Base-by-base conservation (phyloP, 1,284 basidiomycete species). In the Ganoderma lucidum region DNA sequence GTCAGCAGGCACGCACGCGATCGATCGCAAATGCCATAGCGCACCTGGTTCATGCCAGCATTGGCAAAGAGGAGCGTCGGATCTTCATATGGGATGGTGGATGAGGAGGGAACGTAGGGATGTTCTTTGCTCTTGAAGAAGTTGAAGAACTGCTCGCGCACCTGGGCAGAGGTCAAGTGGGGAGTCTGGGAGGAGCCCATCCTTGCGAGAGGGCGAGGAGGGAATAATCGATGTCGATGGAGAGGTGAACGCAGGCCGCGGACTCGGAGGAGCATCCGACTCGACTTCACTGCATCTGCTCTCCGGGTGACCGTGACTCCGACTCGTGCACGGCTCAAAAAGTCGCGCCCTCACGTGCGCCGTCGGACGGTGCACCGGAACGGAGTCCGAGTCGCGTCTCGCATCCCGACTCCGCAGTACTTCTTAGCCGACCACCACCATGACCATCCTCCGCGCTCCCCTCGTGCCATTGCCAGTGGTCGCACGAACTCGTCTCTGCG, bases 31-130 rank as follows among this genome's bases (percentile, higher is more conserved):
- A 53, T 23, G 3, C 12, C 23, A 65, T 63, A 37, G 76, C 82
- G 42, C 72, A 88, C 92, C 86, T 94, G 95, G 82, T 97, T 97
- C 96, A 97, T 97, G 70, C 96, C 96, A 73, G 97, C 97, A 85
- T 99, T 99, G 74, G 97, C 96, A 78, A 99, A 99, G 71, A 99
- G 90, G 55, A 99, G 87, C 8, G 97, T 98, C 3, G 98, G 96
- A 81, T 97, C 96, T 74, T 99, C 97, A 81, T 96, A 98, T 1
- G 97, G 97, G 75, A 99, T 95, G 60, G 96, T 97, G 15, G 95
- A 90, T 6, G 95, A 96, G 58, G 95, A 97, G n/a, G 93, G 93
- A 70, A 97, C 95, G 80, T 96, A 98, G 45, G 93, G 93, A 82
- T 99, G 98, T 72, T 88, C 86, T 76, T 90, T 90, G 63, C 85